Evolutionary conservation across 1,139 yeast genomes (phyloP), one percentile per base, ranked within the genome.

Genomic region (Nakaseomyces kungkrabaensis): DNA sequence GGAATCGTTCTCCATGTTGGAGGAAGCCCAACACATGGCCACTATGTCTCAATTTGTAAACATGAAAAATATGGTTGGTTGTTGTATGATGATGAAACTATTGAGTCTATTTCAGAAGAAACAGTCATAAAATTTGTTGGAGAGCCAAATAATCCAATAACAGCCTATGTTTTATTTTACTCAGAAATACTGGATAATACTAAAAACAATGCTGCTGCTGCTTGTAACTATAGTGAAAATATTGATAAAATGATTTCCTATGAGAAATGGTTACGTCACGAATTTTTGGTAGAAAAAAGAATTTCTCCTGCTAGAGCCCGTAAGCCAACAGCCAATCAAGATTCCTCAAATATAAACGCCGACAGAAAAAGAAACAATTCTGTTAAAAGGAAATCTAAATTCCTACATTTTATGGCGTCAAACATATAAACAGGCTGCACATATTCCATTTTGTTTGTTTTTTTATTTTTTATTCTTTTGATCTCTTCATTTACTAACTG

Each of bases 21-120:
- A 4, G 95, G 97, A 3, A 97, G 97, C 0, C 97, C 97, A 1
- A 89, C 89, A 73, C 97, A 90, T 68, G 98, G 98, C 0, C 98
- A 92, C 66, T 92, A 92, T 62, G 90, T 92, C 11, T 79, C 96
- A 0, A 72, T 92, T 8, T 85, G 95, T 56, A 89, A 89, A 64
- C 83, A 90, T 11, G 82, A 78, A 51, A 75, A 78, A 24, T 80
- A 81, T 41, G 87, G 96, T 1, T 92, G 98, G 98, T 70, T 92
- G 33, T 69, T 92, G 52, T 92, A 87, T 68, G 98, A 92, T 65
- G 98, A 92, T 66, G 98, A 92, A 67, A 82, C 94, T 22, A 96
- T 90, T 5, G 97, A 90, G 61, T 72, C 85, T 31, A 92, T 92
- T 6, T 89, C 84, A 56, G 96, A 89, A 54, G 74, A 78, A 45